Percentiles rank a stretch among this genome's conserved stretches.
These are phyloP conservation scores for Mycena vulgaris DNA, from an alignment of 768 basidiomycete species.

Conservation along the genomic window DNA sequence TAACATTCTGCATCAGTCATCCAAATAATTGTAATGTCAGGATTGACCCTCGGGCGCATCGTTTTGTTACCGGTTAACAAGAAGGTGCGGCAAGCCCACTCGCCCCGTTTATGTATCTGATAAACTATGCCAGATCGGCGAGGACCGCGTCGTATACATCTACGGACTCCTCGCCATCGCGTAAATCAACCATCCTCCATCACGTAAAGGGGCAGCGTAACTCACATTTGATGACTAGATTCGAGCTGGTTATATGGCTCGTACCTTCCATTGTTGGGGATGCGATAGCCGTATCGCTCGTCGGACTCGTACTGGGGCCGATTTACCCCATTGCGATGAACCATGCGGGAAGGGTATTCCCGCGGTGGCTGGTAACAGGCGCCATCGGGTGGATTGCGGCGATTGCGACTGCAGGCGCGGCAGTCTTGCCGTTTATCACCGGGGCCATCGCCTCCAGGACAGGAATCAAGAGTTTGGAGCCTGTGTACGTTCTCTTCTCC, in stretches of 20 bases:
- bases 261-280: slow-evolving; percentile 63
- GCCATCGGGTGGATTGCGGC: slow-evolving; percentile 69
- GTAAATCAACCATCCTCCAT: slow-evolving; percentile 37
- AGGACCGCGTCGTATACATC: slow-evolving; percentile 54
- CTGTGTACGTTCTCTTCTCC: slow-evolving; percentile 63
- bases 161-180: slow-evolving; percentile 55
- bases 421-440: slow-evolving; percentile 66
- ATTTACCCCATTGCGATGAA: slow-evolving; percentile 72
- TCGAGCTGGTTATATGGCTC: slow-evolving; percentile 69
- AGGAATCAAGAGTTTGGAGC: slow-evolving; percentile 73
- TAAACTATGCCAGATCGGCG: slow-evolving; percentile 50
- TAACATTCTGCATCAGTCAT: background rate
- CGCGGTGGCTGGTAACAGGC: slow-evolving; percentile 64
- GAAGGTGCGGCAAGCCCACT: slow-evolving; percentile 42
- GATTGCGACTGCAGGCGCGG: slow-evolving; percentile 66
- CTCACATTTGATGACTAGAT: slow-evolving; percentile 41
- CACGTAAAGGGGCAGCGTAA: background rate
- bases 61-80: slow-evolving; percentile 55
- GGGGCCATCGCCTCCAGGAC: slow-evolving; percentile 72
- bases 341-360: slow-evolving; percentile 67
- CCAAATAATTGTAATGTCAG: slow-evolving; percentile 36
- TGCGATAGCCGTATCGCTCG: slow-evolving; percentile 62
- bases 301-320: slow-evolving; percentile 69
- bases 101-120: background rate
- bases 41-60: slow-evolving; percentile 57